phyloP scores from a whole-genome alignment of 768 basidiomycete genomes.

The Epithele typhae region DNA sequence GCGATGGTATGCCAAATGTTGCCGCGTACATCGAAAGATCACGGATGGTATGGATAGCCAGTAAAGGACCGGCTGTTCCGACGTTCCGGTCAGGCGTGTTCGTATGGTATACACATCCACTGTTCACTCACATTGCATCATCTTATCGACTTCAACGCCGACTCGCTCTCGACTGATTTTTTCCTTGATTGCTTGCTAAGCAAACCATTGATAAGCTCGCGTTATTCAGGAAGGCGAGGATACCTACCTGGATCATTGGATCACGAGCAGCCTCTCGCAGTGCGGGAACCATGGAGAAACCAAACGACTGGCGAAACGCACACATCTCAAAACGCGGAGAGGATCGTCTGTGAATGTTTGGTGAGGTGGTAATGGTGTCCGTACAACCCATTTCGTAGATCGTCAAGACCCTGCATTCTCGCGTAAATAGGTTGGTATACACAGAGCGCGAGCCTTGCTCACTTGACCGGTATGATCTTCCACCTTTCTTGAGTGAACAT shows the following conservation, averaged over 20 bases:
- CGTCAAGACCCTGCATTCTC: slow-evolving; percentile 67
- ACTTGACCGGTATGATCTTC: slow-evolving; percentile 88
- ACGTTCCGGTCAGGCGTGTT: no score
- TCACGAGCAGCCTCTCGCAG: slow-evolving; percentile 60
- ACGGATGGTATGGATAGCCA: slow-evolving; percentile 71
- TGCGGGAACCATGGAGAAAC: slow-evolving; percentile 71
- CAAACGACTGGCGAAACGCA: slow-evolving; percentile 92
- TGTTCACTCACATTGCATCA: slow-evolving; percentile 70
- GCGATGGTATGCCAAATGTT: slow-evolving; percentile 62
- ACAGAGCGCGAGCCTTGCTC: background rate
- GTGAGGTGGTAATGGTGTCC: slow-evolving; percentile 82
- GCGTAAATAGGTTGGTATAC: background rate
- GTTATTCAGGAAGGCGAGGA: background rate
- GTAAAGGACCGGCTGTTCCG: slow-evolving; percentile 67
- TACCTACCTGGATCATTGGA: slow-evolving; percentile 55
- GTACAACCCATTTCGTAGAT: slow-evolving; percentile 73
- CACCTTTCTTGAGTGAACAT: slow-evolving; percentile 78
- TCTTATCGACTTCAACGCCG: slow-evolving; percentile 90
- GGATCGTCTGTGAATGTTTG: slow-evolving; percentile 96
- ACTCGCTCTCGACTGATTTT: slow-evolving; percentile 92
- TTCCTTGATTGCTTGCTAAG: slow-evolving; percentile 56
- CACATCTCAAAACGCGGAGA: slow-evolving; percentile 82
- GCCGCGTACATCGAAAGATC: slow-evolving; percentile 64
- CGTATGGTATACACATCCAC: no score
- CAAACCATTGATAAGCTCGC: background rate